Base-by-base conservation (phyloP, 257 asterid genomes). In the Galeopsis tetrahit region DNA sequence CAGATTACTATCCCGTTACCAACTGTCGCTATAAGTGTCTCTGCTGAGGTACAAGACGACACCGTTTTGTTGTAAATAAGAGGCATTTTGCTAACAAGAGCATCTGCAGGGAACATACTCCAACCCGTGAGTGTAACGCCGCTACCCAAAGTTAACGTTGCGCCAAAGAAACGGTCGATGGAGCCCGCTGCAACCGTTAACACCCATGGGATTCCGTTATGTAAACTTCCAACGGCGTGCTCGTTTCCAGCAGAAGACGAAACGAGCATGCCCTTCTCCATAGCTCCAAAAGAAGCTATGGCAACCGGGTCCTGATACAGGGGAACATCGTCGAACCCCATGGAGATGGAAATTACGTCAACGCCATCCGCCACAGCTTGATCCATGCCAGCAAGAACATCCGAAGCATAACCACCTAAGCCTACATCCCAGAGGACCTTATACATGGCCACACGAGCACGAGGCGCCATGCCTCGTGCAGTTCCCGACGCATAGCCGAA, bases 351-450 rank as follows among this genome's bases (percentile, higher is more conserved):
- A 2, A 76, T 72, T 2, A 80, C 63, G 42, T 80, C 84, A 3
- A 80, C 81, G 0, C 81, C 79, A 10, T 80, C 84, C 0, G 71
- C 79, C 0, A 80, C 81, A 0, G 87, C 91, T 28, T 82, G 83
- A 21, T 86, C 91, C 74, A 84, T 82, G 0, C 78, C 89, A 2
- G 91, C 91, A 44, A 86, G 86, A 58, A 75, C 85, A 36, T 86
- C 86, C 1, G 89, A 82, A 2, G 83, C 75, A 5, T 17, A 78
- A 10, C 81, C n/a, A n/a, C n/a, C n/a, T n/a, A n/a, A 63, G 3
- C 81, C 86, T 63, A 67, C 85, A 0, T 63, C 55, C 46, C 75
- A 78, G 0, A 44, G 4, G 3, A 77, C 86, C 59, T 80, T 84
- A 4, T 86, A 82, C 75, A 80, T 82, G 2, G 91, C 89, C 44